A percentile compares a stretch with the other conserved stretches of the same genome.
These are phyloP conservation scores for Sparassis latifolia DNA, from an alignment of 1,284 basidiomycete species.

Conservation along the genomic window DNA sequence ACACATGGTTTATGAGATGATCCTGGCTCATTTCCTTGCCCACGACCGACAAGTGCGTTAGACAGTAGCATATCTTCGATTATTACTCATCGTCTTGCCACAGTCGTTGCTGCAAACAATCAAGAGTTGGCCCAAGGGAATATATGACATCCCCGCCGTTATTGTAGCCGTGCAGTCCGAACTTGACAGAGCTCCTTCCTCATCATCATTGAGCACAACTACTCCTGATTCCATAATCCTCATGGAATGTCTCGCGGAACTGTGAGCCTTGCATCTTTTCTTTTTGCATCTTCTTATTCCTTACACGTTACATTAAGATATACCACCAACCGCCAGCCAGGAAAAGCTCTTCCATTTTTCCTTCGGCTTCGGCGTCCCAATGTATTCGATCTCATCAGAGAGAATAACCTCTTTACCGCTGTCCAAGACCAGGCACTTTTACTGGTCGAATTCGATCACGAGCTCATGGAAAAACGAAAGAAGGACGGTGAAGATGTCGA, in stretches of 20 bases:
- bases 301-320: constrained; percentile 42
- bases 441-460: constrained; percentile 92
- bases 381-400: constrained; percentile 92
- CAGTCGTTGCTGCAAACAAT: constrained; percentile 77
- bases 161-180: constrained; percentile 85
- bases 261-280: constrained; percentile 42
- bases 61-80: background rate
- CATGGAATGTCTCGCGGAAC: constrained; percentile 90
- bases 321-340: constrained; percentile 83
- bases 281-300: background rate
- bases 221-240: constrained; percentile 47
- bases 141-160: constrained; percentile 86
- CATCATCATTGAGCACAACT: constrained; percentile 31
- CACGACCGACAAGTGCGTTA: constrained; percentile 67
- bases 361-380: constrained; percentile 81
- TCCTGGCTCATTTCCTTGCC: constrained; percentile 81
- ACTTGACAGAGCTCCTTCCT: constrained; percentile 59
- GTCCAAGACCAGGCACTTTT: constrained; percentile 90
- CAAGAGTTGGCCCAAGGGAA: constrained; percentile 83
- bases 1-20: constrained; percentile 91
- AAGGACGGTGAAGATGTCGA: constrained; percentile 32
- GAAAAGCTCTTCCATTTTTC: constrained; percentile 89
- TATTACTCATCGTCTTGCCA: background rate
- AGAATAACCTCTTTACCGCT: constrained; percentile 92
- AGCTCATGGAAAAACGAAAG: constrained; percentile 62